Evolutionary conservation across 1,139 yeast genomes (phyloP).

Genomic region (Ogataea hybrid): DNA sequence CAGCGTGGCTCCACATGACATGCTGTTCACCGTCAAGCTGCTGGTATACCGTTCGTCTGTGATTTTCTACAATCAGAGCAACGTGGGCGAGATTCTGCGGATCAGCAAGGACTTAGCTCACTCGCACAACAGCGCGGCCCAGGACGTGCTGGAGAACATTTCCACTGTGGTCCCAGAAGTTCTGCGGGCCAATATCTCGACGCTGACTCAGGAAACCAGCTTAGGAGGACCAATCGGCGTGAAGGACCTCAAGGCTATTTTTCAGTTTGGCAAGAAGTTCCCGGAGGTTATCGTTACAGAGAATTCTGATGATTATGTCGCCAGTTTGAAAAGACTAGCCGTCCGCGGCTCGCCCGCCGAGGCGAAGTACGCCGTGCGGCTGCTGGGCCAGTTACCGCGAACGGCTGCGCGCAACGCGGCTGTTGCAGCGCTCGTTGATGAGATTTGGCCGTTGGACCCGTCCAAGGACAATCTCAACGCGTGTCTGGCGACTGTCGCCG

Average conservation of each 20-base stretch:
- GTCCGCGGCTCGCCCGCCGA: slow-evolving; percentile 55
- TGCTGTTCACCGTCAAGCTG: slow-evolving; percentile 51
- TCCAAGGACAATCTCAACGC: slow-evolving; percentile 44
- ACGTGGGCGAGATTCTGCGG: slow-evolving; percentile 53
- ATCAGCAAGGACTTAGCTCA: slow-evolving; percentile 40
- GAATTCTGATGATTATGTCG: slow-evolving; percentile 37
- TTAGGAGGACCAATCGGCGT: slow-evolving; percentile 7
- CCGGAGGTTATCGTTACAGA: slow-evolving; percentile 34
- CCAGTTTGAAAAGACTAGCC: slow-evolving; percentile 45
- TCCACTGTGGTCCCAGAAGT: slow-evolving; percentile 64
- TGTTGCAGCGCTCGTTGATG: slow-evolving; percentile 39
- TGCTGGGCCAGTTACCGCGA: slow-evolving; percentile 47
- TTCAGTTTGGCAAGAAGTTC: slow-evolving; percentile 52
- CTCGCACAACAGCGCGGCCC: slow-evolving; percentile 40
- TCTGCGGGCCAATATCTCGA: slow-evolving; percentile 56
- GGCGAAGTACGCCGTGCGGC: slow-evolving; percentile 64
- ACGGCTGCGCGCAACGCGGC: slow-evolving; percentile 36
- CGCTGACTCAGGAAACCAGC: slow-evolving; percentile 38
- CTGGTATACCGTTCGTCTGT: slow-evolving; percentile 62
- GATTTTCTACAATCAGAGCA: slow-evolving; percentile 63
- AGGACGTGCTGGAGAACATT: slow-evolving; percentile 55
- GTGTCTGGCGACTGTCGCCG: slow-evolving; percentile 60
- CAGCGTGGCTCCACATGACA: slow-evolving; percentile 45
- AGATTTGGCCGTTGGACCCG: slow-evolving; percentile 52
- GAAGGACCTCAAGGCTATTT: slow-evolving; percentile 57